Evolutionary conservation across 345 rosid genomes (phyloP).

Genomic region (Rhizophora apiculata): DNA sequence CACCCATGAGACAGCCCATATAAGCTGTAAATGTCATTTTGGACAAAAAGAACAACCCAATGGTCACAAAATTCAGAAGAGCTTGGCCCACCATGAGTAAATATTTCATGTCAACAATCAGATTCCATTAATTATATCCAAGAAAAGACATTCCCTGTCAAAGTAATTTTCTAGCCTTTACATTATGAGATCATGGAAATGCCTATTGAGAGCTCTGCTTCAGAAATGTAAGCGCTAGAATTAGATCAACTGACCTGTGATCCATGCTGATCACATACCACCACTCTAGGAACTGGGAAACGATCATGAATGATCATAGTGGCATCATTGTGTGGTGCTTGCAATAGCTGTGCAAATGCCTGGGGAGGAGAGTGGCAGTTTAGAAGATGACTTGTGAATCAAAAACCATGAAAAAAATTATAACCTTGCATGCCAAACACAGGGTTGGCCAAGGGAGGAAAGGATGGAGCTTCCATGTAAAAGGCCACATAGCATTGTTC

Average conservation of each 20-base stretch:
- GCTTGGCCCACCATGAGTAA: no score
- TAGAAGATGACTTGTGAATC: background rate
- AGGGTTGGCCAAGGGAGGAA: background rate
- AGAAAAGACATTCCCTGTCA: no score
- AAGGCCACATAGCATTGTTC: no score
- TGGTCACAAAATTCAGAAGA: no score
- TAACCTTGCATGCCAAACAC: background rate
- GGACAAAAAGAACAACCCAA: no score
- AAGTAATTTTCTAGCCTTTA: no score
- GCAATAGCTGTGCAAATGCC: constrained; percentile 88
- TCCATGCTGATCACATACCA: constrained; percentile 98
- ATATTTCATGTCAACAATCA: no score
- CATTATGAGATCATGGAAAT: no score
- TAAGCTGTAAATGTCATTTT: background rate
- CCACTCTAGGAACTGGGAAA: constrained; percentile 96
- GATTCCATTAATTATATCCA: no score
- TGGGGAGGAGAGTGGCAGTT: constrained; percentile 18
- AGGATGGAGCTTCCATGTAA: background rate
- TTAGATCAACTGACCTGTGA: constrained; percentile 64
- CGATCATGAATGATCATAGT: constrained; percentile 72
- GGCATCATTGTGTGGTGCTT: constrained; percentile 81
- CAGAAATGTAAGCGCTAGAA: background rate
- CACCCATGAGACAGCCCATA: background rate
- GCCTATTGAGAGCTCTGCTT: no score
- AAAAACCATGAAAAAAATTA: background rate